Percentiles rank a stretch among this genome's conserved stretches.
Evolutionary conservation across 1,284 basidiomycete genomes (phyloP).

Genomic region (Boletus sp.): DNA sequence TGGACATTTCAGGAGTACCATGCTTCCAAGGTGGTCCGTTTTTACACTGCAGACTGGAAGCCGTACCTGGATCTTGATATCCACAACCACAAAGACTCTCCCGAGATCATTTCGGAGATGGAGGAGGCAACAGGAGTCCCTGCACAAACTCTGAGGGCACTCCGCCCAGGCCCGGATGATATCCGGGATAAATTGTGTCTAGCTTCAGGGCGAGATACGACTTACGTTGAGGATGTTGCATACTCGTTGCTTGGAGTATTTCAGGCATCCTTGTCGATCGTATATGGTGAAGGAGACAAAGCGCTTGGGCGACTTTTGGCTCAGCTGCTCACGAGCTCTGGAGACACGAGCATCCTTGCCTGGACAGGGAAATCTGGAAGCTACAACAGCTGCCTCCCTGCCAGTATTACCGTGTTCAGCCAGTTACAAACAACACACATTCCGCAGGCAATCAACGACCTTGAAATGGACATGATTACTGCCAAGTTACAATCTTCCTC

Average conservation of each 20-base stretch:
- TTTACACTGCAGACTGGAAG: neutral
- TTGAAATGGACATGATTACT: neutral
- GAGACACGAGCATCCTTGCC: conserved; percentile 2
- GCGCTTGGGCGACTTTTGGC: conserved; percentile 5
- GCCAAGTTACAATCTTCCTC: neutral
- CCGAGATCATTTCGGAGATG: neutral
- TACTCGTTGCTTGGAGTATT: conserved; percentile 6
- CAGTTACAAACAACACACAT: neutral
- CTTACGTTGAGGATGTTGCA: neutral
- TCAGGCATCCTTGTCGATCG: neutral
- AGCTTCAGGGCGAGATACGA: conserved; percentile 3
- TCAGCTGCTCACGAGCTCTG: neutral
- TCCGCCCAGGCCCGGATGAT: neutral
- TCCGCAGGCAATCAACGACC: neutral
- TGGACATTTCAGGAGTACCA: conserved; percentile 1
- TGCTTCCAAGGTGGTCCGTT: too few relatives aligned
- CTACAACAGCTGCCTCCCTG: neutral
- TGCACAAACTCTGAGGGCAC: neutral
- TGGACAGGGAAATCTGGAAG: neutral
- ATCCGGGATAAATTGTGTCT: conserved; percentile 4
- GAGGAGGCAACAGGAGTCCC: neutral
- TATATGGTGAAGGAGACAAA: conserved; percentile 3
- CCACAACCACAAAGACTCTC: neutral
- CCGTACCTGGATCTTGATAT: conserved; percentile 2
- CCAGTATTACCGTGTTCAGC: neutral